phyloP scores from a whole-genome alignment of 352 stramenopile species.

The Phytophthora megakarya region DNA sequence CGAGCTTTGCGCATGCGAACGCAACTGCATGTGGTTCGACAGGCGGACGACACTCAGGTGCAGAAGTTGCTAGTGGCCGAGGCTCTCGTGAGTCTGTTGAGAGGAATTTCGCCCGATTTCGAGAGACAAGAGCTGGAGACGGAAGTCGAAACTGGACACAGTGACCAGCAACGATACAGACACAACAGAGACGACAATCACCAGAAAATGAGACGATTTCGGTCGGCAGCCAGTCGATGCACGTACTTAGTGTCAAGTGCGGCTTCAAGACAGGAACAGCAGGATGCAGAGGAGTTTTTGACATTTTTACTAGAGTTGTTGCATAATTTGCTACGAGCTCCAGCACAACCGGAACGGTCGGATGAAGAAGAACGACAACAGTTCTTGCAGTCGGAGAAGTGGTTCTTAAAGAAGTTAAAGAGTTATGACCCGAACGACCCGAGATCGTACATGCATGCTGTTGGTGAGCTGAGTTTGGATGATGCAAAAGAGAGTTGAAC shows the following conservation, averaged over 20 bases:
- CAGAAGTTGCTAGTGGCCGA: conserved; percentile 37
- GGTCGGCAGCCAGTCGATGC: conserved; percentile 46
- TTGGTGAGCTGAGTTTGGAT: conserved; percentile 48
- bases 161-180: conserved; percentile 11
- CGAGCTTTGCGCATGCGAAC: conserved; percentile 25
- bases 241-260: conserved; percentile 50
- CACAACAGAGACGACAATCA: conserved; percentile 26
- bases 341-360: conserved; percentile 17
- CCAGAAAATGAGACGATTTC: conserved; percentile 36
- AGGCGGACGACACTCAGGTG: conserved; percentile 24
- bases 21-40: conserved; percentile 28
- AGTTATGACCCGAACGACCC: conserved; percentile 48
- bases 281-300: conserved; percentile 83
- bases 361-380: conserved; percentile 31
- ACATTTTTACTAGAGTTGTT: conserved; percentile 73
- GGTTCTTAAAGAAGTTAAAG: conserved; percentile 33
- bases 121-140: conserved; percentile 11
- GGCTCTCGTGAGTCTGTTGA: conserved; percentile 37
- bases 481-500: neutral
- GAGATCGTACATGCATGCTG: conserved; percentile 58
- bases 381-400: conserved; percentile 29
- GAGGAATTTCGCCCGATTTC: conserved; percentile 16
- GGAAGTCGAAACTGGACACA: conserved; percentile 4
- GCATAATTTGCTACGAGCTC: conserved; percentile 52
- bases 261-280: conserved; percentile 62